Percentiles rank a stretch among this genome's conserved stretches.
These are phyloP conservation scores for Botrytis hyacinthi DNA, from an alignment of 2,329 filamentous ascomycete species.

Conservation along the genomic window DNA sequence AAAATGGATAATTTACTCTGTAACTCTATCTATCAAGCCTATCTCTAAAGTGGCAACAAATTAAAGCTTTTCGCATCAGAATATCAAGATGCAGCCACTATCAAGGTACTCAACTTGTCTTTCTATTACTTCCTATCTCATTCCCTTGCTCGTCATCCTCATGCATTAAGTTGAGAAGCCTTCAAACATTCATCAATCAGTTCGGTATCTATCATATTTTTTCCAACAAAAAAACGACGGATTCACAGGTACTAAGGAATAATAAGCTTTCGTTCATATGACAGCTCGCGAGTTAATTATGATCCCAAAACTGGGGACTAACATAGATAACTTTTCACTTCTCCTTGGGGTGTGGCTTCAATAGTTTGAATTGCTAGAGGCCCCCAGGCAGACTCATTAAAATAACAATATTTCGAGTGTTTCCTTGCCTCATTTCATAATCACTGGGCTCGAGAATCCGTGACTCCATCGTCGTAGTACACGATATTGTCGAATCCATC, in stretches of 20 bases:
- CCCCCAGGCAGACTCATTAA: not conserved
- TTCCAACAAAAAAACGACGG: not conserved
- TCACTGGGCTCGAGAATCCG: slow-evolving; percentile 7
- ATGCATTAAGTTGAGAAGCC: not conserved
- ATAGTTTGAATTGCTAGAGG: slow-evolving; percentile 13
- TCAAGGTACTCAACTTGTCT: not conserved
- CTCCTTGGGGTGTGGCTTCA: slow-evolving; percentile 8
- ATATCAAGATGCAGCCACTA: not conserved
- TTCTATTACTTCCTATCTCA: not conserved
- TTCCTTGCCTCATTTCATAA: slow-evolving; percentile 7
- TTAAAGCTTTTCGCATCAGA: not conserved
- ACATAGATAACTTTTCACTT: not conserved
- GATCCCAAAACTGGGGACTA: not conserved
- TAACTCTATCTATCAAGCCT: not conserved
- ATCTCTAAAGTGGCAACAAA: slow-evolving; percentile 3
- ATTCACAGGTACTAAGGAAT: slow-evolving; percentile 8
- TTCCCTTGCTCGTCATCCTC: not conserved
- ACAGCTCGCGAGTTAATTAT: not conserved
- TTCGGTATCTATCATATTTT: not conserved
- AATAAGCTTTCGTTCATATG: not conserved
- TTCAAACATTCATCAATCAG: not conserved
- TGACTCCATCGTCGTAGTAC: slow-evolving; percentile 10
- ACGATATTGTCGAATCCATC: slow-evolving; percentile 11
- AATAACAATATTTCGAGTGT: not conserved
- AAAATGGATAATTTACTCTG: not conserved